Base-by-base conservation (phyloP, 345 rosid genomes). In the Populus pruinosa region DNA sequence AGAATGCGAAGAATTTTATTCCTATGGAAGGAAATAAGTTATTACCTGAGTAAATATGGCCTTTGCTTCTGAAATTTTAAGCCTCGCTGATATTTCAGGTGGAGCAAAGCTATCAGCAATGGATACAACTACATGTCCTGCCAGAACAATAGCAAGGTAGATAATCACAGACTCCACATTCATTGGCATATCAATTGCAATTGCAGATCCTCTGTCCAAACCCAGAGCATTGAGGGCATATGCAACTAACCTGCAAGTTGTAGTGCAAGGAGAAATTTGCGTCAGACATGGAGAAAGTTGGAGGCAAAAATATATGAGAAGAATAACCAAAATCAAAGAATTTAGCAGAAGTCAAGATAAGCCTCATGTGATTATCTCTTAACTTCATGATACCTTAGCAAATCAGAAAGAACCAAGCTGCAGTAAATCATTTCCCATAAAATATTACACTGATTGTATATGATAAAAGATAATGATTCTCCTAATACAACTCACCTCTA, bases 161-260 rank as follows among this genome's bases (percentile, higher is more conserved):
- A 93, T 89, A 84, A 93, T 73, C 82, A 96, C 98, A 75, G 98
- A 87, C 81, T 90, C 82, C 71, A 88, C 94, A 81, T 88, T 88
- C 98, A 93, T 93, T 6, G 99, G 98, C 99, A 96, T 93, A 85
- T 92, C 93, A 63, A 96, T 87, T 9, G 98, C 99, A 64, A 93
- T 87, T 36, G 98, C 91, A 59, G 98, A 93, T 81, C 93, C 98
- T 82, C 76, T 77, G 55, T 84, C 90, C 88, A 92, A 87, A 78
- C 88, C 86, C 79, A 93, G 83, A 38, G 89, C 81, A 80, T 80
- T 77, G 63, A 96, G 88, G 67, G 94, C 97, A 78, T 89, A 78
- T 47, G 99, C 98, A 78, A 86, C 90, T 61, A 85, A 86, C 99
- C 99, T 95, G 79, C 76, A 86, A 41, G 74, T 67, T n/a, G 68